Evolutionary conservation across 768 basidiomycete species (phyloP), one percentile per base, ranked within the genome.

Genomic region (Boletus patriciae): DNA sequence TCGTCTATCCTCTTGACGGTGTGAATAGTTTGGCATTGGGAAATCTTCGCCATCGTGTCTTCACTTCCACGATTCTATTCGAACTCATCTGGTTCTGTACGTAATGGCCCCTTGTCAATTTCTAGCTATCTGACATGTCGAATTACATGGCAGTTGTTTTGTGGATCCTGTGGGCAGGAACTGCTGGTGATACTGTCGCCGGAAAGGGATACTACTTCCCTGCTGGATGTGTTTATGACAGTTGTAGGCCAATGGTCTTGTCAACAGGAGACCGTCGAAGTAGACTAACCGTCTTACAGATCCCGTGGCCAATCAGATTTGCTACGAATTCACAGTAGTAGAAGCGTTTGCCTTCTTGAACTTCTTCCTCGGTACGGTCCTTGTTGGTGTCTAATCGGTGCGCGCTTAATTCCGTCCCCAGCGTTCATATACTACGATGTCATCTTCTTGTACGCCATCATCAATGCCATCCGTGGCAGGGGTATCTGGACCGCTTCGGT

Each of bases 11-110:
- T 42, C 37, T 41, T 54, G 43, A 62, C 47, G 12, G 19, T 37
- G 33, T n/a, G 11, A 18, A 31, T 38, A 69, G 70, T 37, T 44
- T 67, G 38, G n/a, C 49, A 12, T 29, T 71, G 46, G 59, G 61
- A 31, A 43, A 34, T 16, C 27, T 41, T 36, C 50, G 44, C 21
- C 42, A 29, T 9, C 50, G 55, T 18, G 46, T 59, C 18, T 61
- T 71, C 34, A 61, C 63, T 2, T 66, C 67, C 3, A 65, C 44
- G 55, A 42, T 71, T 8, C 13, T 62, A n/a, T 69, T 69, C 12
- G 63, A 72, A 57, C 46, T 63, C 27, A n/a, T 59, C 19, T 72
- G 60, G 69, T 61, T 65, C 51, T 58, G 70, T 70, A 31, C 43
- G 65, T 69, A 10, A 46, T n/a, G 15, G 2, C 6, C 16, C 5